Base-by-base conservation (phyloP, 2,329 filamentous ascomycete species). In the Biscogniauxia marginata region DNA sequence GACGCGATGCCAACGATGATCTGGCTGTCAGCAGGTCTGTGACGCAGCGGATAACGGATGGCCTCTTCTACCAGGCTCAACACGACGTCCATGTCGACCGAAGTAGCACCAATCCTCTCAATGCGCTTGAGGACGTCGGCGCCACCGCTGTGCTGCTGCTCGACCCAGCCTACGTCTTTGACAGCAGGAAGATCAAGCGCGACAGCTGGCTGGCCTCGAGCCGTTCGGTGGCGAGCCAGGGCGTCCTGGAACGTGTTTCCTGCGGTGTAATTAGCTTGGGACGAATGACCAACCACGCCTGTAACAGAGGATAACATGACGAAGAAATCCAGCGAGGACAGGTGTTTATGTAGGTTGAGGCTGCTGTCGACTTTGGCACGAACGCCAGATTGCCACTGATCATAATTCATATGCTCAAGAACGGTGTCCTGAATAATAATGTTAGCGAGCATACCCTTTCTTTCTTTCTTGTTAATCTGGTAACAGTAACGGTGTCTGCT, bases 201-300 rank as follows among this genome's bases (percentile, higher is more conserved):
- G 4, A 57, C 45, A 16, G 48, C 49, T 1, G 59, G 59, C 2
- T 45, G 54, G 11, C 56, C 54, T 1, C n/a, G 21, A 1, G 56
- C 46, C 2, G 23, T 44, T 2, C 60, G 58, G 19, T 52, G 52
- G 13, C 56, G 49, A 20, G 61, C 61, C 1, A 59, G 19, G 3
- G 61, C 57, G 25, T 63, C 59, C n/a, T 73, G 67, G 59, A 70
- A 77, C 1, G 71, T 68, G 45, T 71, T 71, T 11, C 66, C 74
- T 3, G 74, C 73, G 1, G 69, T 64, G 58, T 77, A 77, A 56
- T 76, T 76, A 22, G 68, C 62, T 54, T 77, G 74, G 1, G 66
- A 65, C 16, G 61, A 54, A 44, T 69, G 68, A 16, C 75, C 75
- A 13, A 70, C 58, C 20, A 76, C 63, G 1, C 73, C 73, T 2